These are phyloP conservation scores for Nemania serpens DNA, from an alignment of 2,329 filamentous ascomycete species.

Conservation along the genomic window DNA sequence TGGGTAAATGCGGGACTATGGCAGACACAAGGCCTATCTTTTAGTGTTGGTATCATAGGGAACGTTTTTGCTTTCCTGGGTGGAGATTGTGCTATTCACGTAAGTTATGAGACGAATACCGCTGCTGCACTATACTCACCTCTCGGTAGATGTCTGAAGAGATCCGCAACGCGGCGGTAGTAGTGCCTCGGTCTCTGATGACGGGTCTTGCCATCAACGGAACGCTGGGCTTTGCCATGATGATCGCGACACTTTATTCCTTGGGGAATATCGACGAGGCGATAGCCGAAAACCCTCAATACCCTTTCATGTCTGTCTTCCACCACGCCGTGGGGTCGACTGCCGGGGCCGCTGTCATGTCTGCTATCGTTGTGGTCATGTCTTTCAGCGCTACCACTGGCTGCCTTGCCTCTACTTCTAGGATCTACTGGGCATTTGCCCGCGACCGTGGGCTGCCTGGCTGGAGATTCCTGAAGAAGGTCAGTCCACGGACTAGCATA, in stretches of 20 bases:
- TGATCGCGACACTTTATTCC: slow-evolving; percentile 61
- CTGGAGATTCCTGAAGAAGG: slow-evolving; percentile 29
- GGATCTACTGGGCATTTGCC: slow-evolving; percentile 60
- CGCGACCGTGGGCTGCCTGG: slow-evolving; percentile 34
- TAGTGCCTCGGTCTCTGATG: slow-evolving; percentile 57
- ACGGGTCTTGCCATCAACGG: slow-evolving; percentile 55
- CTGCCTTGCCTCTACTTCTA: slow-evolving; percentile 61
- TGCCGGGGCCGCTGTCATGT: slow-evolving; percentile 55
- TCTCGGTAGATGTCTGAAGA: slow-evolving; percentile 50
- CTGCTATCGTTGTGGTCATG: slow-evolving; percentile 54
- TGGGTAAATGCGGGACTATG: slow-evolving; percentile 33
- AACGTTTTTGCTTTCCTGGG: slow-evolving; percentile 32
- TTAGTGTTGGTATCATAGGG: slow-evolving; percentile 26
- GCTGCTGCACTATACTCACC: neutral
- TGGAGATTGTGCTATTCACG: slow-evolving; percentile 30
- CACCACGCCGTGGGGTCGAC: slow-evolving; percentile 53
- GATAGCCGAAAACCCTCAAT: slow-evolving; percentile 51
- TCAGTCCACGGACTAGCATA: slow-evolving; percentile 33
- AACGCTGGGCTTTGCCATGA: slow-evolving; percentile 57
- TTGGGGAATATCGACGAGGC: slow-evolving; percentile 53
- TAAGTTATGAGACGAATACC: slow-evolving; percentile 7
- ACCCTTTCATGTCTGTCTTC: slow-evolving; percentile 65
- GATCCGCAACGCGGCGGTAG: slow-evolving; percentile 52
- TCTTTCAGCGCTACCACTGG: slow-evolving; percentile 55
- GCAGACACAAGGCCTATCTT: slow-evolving; percentile 34